Conservation (phyloP, 352 stramenopile genomes). For the Phytophthora agathidicida region DNA sequence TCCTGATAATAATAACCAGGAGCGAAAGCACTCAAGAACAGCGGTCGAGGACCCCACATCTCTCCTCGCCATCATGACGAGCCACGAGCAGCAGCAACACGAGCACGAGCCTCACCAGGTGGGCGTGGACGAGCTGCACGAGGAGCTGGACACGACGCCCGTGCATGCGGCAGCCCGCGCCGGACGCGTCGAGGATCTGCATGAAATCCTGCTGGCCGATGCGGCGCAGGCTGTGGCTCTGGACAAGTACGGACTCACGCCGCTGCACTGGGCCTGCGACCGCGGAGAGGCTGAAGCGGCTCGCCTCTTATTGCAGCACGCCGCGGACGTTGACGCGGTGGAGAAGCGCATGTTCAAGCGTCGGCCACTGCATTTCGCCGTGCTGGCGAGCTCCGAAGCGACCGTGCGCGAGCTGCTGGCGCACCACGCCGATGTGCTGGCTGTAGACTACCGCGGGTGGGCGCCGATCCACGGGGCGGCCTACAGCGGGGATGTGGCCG, state of each 20-base stretch:
- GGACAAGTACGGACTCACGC: constrained; percentile 78
- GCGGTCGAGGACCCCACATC: constrained; percentile 2
- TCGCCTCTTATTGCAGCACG: constrained; percentile 41
- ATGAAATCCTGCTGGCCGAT: constrained; percentile 38
- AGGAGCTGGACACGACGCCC: constrained; percentile 61
- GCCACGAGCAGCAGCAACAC: constrained; percentile 30
- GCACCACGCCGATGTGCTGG: constrained; percentile 44
- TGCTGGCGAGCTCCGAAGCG: constrained; percentile 40
- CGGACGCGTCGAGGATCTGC: constrained; percentile 45
- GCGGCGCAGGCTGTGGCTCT: constrained; percentile 30
- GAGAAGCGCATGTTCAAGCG: constrained; percentile 77
- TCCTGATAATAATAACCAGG: constrained; percentile 13
- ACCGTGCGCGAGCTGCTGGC: constrained; percentile 48
- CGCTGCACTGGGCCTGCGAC: constrained; percentile 78
- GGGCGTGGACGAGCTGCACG: constrained; percentile 71
- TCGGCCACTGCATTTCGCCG: constrained; percentile 69
- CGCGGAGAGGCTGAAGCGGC: constrained; percentile 41
- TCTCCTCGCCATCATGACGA: constrained; percentile 22
- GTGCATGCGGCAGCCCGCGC: constrained; percentile 66
- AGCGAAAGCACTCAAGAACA: constrained; percentile 6
- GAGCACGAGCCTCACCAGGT: constrained; percentile 41
- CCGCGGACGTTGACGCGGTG: constrained; percentile 53
- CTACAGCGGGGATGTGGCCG: constrained; percentile 40
- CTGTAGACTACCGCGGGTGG: constrained; percentile 66
- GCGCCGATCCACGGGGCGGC: constrained; percentile 58